phyloP scores from a whole-genome alignment of 805 yeast species.

The Candida dendrica region DNA sequence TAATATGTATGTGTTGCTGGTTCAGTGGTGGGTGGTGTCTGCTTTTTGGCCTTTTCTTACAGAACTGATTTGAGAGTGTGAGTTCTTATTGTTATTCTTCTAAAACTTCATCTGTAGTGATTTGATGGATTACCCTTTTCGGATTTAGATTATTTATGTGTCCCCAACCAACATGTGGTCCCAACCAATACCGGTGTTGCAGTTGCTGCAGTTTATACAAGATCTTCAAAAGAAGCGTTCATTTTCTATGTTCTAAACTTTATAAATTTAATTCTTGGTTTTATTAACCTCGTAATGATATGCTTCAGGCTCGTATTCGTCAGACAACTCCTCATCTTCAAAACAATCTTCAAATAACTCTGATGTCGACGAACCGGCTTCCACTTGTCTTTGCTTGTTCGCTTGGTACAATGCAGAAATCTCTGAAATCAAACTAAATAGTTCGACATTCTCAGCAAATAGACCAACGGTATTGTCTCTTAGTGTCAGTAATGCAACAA shows the following conservation, averaged over 20 bases:
- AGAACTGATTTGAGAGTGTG: too few species aligned
- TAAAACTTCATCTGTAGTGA: too few species aligned
- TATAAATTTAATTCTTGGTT: too few species aligned
- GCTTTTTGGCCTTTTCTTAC: too few species aligned
- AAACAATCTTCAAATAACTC: neutral
- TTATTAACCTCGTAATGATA: neutral
- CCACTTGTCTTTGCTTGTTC: neutral
- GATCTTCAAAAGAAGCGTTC: neutral
- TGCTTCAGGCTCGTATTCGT: neutral
- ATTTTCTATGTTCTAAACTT: neutral
- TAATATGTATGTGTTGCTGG: neutral
- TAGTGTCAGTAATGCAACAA: constrained; percentile 37
- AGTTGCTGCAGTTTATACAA: too few species aligned
- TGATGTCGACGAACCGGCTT: neutral
- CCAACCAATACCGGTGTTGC: too few species aligned
- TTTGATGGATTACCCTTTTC: too few species aligned
- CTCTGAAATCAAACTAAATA: constrained; percentile 15
- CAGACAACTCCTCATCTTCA: neutral
- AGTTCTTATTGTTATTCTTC: too few species aligned
- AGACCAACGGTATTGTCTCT: constrained; percentile 30
- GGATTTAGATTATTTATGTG: too few species aligned
- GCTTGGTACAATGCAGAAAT: constrained; percentile 2
- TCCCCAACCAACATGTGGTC: too few species aligned
- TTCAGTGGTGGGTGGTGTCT: neutral
- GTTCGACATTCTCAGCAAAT: constrained; percentile 7